phyloP scores from a whole-genome alignment of 2,329 filamentous ascomycete genomes.

The Venturia pyrina region DNA sequence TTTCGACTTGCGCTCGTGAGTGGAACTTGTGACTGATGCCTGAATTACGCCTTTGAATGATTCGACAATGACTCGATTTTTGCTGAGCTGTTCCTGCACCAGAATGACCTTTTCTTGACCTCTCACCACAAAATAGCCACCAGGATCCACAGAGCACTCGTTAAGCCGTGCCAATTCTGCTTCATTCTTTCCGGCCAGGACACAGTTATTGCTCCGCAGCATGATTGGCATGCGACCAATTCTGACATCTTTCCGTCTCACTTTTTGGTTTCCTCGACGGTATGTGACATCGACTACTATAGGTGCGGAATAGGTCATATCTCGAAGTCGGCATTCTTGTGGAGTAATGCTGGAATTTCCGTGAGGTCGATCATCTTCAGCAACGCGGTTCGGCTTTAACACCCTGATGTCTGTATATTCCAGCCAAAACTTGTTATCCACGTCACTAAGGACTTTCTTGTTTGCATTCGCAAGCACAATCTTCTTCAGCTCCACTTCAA shows the following conservation, averaged over 20 bases:
- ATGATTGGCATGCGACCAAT: conserved; percentile 94
- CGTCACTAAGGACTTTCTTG: conserved; percentile 78
- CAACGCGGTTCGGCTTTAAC: conserved; percentile 67
- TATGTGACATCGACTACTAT: conserved; percentile 91
- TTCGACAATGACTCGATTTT: conserved; percentile 97
- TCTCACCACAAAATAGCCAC: conserved; percentile 95
- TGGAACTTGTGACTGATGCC: conserved; percentile 94
- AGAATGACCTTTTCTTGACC: conserved; percentile 98
- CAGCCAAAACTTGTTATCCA: conserved; percentile 85
- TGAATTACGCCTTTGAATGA: conserved; percentile 90
- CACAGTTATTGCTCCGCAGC: conserved; percentile 91
- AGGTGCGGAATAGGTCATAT: conserved; percentile 95
- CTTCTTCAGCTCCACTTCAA: conserved; percentile 92
- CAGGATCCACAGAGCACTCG: conserved; percentile 91
- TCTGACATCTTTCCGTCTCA: conserved; percentile 62
- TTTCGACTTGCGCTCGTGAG: conserved; percentile 95
- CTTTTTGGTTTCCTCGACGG: conserved; percentile 57
- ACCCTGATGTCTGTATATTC: conserved; percentile 87
- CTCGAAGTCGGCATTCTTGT: conserved; percentile 90
- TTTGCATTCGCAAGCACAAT: conserved; percentile 80
- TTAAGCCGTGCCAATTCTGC: conserved; percentile 84
- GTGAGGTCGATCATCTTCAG: conserved; percentile 50
- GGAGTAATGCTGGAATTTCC: conserved; percentile 58
- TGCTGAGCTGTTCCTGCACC: conserved; percentile 96
- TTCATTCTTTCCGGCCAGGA: conserved; percentile 73